Percentiles rank a stretch among this genome's conserved stretches.
phyloP scores from a whole-genome alignment of 2,329 filamentous ascomycete genomes.

The Cadophora sp. region DNA sequence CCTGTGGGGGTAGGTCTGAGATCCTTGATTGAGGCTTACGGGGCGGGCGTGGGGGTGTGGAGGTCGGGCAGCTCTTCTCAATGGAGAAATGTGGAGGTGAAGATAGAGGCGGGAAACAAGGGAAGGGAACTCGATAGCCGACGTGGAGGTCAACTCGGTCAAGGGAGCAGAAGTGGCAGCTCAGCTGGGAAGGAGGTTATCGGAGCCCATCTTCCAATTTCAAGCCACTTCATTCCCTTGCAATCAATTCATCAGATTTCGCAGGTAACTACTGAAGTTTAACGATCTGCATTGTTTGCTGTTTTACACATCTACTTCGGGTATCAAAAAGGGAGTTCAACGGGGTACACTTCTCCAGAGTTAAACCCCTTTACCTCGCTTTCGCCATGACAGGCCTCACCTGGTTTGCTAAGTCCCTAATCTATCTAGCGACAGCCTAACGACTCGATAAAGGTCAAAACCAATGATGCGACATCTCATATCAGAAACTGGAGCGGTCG shows the following conservation, averaged over 20 bases:
- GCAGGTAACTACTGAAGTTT: neutral
- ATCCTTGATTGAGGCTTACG: slow-evolving; percentile 12
- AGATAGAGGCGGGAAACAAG: neutral
- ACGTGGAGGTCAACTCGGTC: neutral
- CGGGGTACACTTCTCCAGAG: too few species aligned
- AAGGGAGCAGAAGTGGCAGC: slow-evolving; percentile 1
- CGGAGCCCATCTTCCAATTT: neutral
- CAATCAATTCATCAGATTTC: neutral
- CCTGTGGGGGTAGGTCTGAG: slow-evolving; percentile 15
- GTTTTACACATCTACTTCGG: neutral
- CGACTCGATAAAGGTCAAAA: neutral
- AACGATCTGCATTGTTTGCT: neutral
- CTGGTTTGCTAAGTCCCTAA: neutral
- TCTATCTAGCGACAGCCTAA: neutral
- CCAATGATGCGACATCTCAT: slow-evolving; percentile 2
- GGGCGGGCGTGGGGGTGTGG: slow-evolving; percentile 11
- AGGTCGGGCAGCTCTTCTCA: neutral
- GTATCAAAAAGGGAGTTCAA: neutral
- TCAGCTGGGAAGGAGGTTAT: slow-evolving; percentile 6
- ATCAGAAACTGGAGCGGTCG: neutral
- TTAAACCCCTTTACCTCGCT: neutral
- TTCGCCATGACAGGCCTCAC: neutral
- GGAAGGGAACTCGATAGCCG: neutral
- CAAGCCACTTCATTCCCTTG: neutral
- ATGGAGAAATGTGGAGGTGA: slow-evolving; percentile 12